A percentile compares a stretch with the other conserved stretches of the same genome.
Evolutionary conservation across 768 basidiomycete genomes (phyloP).

Genomic region (Suillus luteus): DNA sequence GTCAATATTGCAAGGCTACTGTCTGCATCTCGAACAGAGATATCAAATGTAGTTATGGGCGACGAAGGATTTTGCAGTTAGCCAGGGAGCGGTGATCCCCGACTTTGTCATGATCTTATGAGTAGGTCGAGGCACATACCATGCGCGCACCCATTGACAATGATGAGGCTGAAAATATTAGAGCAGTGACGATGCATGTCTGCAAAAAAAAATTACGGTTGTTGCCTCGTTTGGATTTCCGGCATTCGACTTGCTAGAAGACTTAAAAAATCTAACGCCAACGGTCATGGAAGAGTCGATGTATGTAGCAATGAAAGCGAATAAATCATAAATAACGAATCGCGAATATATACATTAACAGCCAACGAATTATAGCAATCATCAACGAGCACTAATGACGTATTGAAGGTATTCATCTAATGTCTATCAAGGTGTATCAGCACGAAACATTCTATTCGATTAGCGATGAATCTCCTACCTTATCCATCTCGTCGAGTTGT

Average conservation of each 20-base stretch:
- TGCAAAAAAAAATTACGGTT: neutral
- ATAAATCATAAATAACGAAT: neutral
- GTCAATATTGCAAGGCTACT: neutral
- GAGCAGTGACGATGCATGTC: neutral
- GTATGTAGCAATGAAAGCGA: neutral
- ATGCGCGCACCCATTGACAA: neutral
- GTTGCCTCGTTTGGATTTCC: neutral
- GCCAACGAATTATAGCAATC: neutral
- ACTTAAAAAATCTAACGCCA: neutral
- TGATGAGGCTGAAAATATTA: neutral
- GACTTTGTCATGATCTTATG: neutral
- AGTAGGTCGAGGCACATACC: neutral
- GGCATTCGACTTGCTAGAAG: neutral
- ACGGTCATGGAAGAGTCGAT: neutral
- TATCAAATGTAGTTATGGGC: neutral
- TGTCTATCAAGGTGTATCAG: slow-evolving; percentile 21
- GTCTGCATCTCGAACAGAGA: neutral
- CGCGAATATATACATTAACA: slow-evolving; percentile 3
- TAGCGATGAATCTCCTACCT: slow-evolving; percentile 43
- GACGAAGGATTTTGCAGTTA: neutral
- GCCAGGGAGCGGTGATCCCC: neutral
- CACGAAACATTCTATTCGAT: neutral
- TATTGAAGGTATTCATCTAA: slow-evolving; percentile 34
- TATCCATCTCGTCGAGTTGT: slow-evolving; percentile 78
- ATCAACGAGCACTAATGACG: slow-evolving; percentile 23